phyloP scores from a whole-genome alignment of 768 basidiomycete species.

The Naganishia onofrii region DNA sequence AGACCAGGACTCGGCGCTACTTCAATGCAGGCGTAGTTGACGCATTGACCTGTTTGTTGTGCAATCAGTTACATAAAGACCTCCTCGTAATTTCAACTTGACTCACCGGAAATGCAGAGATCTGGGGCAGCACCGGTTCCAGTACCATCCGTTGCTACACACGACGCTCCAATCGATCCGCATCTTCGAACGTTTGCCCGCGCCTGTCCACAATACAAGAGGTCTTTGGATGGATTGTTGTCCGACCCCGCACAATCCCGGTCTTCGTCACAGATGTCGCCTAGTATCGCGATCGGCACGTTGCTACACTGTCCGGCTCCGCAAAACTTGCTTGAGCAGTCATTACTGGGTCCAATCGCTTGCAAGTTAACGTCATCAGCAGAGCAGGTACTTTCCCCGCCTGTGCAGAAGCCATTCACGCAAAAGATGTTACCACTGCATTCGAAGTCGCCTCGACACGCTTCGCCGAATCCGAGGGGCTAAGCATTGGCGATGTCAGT shows the following conservation, averaged over 20 bases:
- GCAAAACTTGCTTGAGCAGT: slow-evolving; percentile 12
- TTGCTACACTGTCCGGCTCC: neutral
- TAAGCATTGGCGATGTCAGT: neutral
- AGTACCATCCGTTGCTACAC: neutral
- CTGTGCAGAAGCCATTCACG: slow-evolving; percentile 8
- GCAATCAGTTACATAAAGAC: neutral
- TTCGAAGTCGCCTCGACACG: slow-evolving; percentile 4
- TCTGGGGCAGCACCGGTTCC: neutral
- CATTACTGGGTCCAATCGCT: neutral
- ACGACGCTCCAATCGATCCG: slow-evolving; percentile 5
- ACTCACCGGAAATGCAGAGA: slow-evolving; percentile 19
- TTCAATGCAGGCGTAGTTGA: slow-evolving; percentile 15
- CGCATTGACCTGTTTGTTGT: neutral
- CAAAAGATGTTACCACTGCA: neutral
- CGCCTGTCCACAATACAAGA: slow-evolving; percentile 13
- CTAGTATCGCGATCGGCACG: neutral
- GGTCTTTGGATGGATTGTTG: neutral
- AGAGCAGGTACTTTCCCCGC: slow-evolving; percentile 10
- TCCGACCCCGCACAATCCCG: slow-evolving; percentile 15
- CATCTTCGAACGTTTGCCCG: slow-evolving; percentile 5
- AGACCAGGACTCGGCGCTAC: slow-evolving; percentile 9
- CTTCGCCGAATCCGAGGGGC: neutral
- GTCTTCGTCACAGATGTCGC: slow-evolving; percentile 15
- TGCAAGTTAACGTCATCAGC: slow-evolving; percentile 4
- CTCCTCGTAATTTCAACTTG: neutral